Percentiles rank a stretch among this genome's conserved stretches.
These are phyloP conservation scores for Phytopythium ostracodes DNA, from an alignment of 352 stramenopile species.

Conservation along the genomic window DNA sequence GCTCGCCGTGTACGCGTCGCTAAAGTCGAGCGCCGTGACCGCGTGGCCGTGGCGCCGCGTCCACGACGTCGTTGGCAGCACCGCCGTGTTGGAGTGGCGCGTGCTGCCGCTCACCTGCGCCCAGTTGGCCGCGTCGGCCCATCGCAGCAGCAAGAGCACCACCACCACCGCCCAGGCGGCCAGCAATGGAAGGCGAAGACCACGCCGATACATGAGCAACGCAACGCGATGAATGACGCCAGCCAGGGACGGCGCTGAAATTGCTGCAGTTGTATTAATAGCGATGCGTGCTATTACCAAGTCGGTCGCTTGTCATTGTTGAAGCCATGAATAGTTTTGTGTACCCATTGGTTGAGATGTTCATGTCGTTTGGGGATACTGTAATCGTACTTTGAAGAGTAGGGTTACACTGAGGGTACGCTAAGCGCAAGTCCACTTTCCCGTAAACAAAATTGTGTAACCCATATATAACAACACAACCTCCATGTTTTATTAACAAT, in stretches of 20 bases:
- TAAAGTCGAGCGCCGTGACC: slow-evolving; percentile 55
- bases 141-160: not conserved
- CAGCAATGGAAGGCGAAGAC: not conserved
- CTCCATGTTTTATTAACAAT: no score
- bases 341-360: no score
- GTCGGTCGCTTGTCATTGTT: slow-evolving; percentile 2
- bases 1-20: slow-evolving; percentile 29
- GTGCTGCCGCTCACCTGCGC: slow-evolving; percentile 55
- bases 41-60: slow-evolving; percentile 59
- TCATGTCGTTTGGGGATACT: no score
- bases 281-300: no score
- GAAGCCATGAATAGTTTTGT: not conserved
- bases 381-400: no score
- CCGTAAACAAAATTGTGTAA: not conserved
- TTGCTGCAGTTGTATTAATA: not conserved
- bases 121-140: slow-evolving; percentile 42
- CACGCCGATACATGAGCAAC: no score
- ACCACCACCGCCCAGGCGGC: not conserved
- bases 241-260: no score
- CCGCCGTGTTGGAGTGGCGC: slow-evolving; percentile 50
- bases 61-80: slow-evolving; percentile 55
- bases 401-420: no score
- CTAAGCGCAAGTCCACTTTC: no score
- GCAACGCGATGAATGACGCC: not conserved
- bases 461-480: no score